Base-by-base conservation (phyloP, 768 basidiomycete genomes). In the Pulveroboletus sp. region DNA sequence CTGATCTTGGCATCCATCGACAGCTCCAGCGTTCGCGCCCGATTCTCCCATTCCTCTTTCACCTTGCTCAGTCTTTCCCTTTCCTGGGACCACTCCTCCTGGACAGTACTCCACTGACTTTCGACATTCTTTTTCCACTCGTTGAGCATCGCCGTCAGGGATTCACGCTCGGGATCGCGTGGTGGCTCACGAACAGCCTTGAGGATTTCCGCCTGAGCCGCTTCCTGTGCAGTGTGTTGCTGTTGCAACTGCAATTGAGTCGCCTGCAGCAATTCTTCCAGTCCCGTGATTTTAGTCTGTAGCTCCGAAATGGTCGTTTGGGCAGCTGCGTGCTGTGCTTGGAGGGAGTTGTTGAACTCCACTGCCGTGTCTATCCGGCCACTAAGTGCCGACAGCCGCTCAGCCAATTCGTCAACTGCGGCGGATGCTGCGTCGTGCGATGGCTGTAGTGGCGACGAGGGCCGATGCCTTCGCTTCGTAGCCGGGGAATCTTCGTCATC, bases 81-180 rank as follows among this genome's bases (percentile, higher is more conserved):
- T 67, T 97, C 94, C 32, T 79, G 73, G 2, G 76, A 76, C 92
- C 92, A 97, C 47, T 88, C 87, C 55, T 90, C 85, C 57, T 85
- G 81, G 27, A 94, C 84, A 24, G 67, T 71, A 31, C 72, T 78
- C 90, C 90, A 94, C 42, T 84, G 80, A 9, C 84, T 86, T 57
- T 94, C 91, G 20, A 94, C 81, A 11, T 71, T 73, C 59, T 80
- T 82, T 64, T 85, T 87, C 89, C 90, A 94, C 35, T 84, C 81
- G 17, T 72, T 69, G 25, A 87, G 69, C 63, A 84, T 75, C 19
- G 72, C 69, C 12, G 75, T 79, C 34, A 84, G 64, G 0, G 76
- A 75, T 29, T 80, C 79, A 12, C 69, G 72, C 46, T 80, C 76
- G 32, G 69, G 47, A 14, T 65, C 68, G 17, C 60, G 59, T 20